Base-by-base conservation (phyloP, 768 basidiomycete genomes). In the Leccinellum rugosiceps region DNA sequence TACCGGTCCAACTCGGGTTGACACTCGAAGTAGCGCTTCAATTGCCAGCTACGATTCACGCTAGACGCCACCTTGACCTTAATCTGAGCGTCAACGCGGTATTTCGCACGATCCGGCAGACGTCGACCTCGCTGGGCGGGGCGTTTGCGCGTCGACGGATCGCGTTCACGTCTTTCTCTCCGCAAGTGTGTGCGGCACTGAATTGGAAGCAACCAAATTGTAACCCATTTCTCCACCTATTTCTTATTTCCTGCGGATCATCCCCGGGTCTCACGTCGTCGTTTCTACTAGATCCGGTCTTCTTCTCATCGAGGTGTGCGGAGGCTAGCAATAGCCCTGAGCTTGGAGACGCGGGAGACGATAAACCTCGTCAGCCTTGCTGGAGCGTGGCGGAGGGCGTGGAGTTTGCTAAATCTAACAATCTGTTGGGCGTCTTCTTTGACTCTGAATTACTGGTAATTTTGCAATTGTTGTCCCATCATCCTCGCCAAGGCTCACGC, bases 181-280 rank as follows among this genome's bases (percentile, higher is more conserved):
- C 95, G 9, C 87, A 91, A 68, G 83, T 94, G 0, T 96, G 94
- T 72, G 85, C 91, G 8, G 87, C 91, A 15, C 73, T 98, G 55
- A 98, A 99, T 67, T 98, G 96, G 97, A 99, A 99, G 74, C 96
- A 99, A 73, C 96, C 96, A 13, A 98, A 98, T 72, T 98, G 96
- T 93, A 75, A 74, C n/a, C 28, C n/a, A n/a, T 41, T 41, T 35
- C 25, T 43, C 50, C 35, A 32, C 57, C 54, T 62, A 43, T 57
- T 61, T 46, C 41, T 43, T n/a, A 62, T 57, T 25, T 61, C 3
- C 47, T 67, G 59, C 65, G 63, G 62, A 63, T 65, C 58, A 59
- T 50, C 46, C n/a, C 44, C 53, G 19, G 28, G 44, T 55, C 61
- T 69, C 53, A 67, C 50, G 19, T 57, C 43, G 48, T 62, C 61